Percentiles rank a stretch among this genome's conserved stretches.
These are phyloP conservation scores for Yamadazyma sp. DNA, from an alignment of 1,139 yeast species.

Conservation along the genomic window DNA sequence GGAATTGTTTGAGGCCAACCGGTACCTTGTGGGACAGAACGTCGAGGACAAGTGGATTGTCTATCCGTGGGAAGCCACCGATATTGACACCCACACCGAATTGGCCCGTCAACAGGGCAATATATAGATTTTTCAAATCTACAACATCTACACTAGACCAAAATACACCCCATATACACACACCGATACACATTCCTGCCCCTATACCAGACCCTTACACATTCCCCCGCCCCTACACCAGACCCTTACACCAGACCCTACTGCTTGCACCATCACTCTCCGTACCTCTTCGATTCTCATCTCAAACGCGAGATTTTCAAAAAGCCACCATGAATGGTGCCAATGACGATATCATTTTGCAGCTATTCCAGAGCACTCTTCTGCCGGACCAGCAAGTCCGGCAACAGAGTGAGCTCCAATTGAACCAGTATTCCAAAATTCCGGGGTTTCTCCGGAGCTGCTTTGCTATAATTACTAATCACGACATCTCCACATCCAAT, in stretches of 20 bases:
- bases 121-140: too few species aligned
- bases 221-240: too few species aligned
- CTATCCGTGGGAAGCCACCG: conserved; percentile 65
- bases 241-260: background rate
- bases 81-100: conserved; percentile 43
- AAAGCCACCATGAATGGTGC: background rate
- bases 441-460: conserved; percentile 86
- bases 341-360: conserved; percentile 33
- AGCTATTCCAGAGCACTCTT: conserved; percentile 81
- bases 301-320: background rate
- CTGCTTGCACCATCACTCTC: too few species aligned
- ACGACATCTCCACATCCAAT: background rate
- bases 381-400: conserved; percentile 65
- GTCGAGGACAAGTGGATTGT: conserved; percentile 62
- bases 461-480: conserved; percentile 55
- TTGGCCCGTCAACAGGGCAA: conserved; percentile 42
- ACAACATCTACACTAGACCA: too few species aligned
- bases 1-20: conserved; percentile 45
- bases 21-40: conserved; percentile 52
- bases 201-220: too few species aligned
- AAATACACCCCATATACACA: too few species aligned
- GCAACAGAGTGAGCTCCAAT: conserved; percentile 66
- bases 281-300: background rate
- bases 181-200: too few species aligned
- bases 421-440: conserved; percentile 52